These are phyloP conservation scores for Pichia scutulata DNA, from an alignment of 805 yeast genomes.

Conservation along the genomic window DNA sequence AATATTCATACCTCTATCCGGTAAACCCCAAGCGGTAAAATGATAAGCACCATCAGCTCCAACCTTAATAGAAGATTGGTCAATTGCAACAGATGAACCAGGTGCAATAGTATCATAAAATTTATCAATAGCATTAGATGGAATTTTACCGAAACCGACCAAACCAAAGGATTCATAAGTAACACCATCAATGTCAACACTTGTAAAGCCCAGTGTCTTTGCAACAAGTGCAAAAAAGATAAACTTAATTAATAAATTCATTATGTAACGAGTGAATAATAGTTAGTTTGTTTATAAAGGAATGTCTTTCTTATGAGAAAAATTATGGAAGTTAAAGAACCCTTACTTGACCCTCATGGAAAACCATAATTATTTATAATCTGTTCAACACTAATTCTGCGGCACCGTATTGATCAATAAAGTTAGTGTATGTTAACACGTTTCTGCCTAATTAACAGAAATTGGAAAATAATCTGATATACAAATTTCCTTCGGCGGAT, in stretches of 20 bases:
- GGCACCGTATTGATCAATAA: no score
- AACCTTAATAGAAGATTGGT: conserved; percentile 19
- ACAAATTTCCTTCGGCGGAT: no score
- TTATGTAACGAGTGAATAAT: background rate
- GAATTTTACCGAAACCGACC: conserved; percentile 22
- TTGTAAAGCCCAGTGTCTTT: conserved; percentile 8
- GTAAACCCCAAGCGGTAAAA: conserved; percentile 24
- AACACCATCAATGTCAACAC: conserved; percentile 19
- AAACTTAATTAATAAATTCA: conserved; percentile 3
- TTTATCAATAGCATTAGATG: conserved; percentile 24
- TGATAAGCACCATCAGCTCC: conserved; percentile 19
- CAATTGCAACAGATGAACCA: conserved; percentile 26
- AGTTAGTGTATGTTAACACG: background rate
- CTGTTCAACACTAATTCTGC: no score
- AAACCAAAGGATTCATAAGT: conserved; percentile 23
- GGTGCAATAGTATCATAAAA: conserved; percentile 27
- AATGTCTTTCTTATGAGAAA: background rate
- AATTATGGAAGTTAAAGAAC: background rate
- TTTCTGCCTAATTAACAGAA: background rate
- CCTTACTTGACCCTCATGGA: background rate
- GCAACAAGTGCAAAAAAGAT: conserved; percentile 6
- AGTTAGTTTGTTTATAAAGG: background rate
- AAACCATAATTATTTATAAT: background rate
- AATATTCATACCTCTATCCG: conserved; percentile 30
- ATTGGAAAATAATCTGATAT: no score